Evolutionary conservation across 2,329 filamentous ascomycete genomes (phyloP).

Genomic region (Paraconiothyrium brasiliense): DNA sequence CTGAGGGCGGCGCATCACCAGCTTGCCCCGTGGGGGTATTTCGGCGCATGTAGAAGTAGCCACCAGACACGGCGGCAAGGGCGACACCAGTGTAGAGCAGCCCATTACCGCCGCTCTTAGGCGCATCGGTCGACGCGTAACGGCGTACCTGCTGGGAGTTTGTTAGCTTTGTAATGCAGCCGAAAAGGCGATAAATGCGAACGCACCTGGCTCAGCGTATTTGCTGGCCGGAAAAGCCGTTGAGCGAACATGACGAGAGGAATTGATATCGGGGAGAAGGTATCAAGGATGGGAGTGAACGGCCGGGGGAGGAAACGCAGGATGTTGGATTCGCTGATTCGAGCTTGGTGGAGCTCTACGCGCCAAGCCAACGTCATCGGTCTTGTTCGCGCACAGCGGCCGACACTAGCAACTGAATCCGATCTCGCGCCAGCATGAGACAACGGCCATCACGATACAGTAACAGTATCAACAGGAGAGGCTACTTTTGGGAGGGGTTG

Average conservation of each 20-base stretch:
- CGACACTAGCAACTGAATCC: too few relatives aligned
- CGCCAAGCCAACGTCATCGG: slow-evolving; percentile 44
- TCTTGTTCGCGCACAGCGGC: slow-evolving; percentile 3
- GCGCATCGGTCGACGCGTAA: slow-evolving; percentile 72
- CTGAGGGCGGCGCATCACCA: slow-evolving; percentile 39
- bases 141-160: slow-evolving; percentile 67
- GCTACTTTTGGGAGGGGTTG: too few relatives aligned
- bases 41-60: slow-evolving; percentile 59
- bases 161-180: slow-evolving; percentile 35
- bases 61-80: slow-evolving; percentile 65
- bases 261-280: slow-evolving; percentile 29
- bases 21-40: slow-evolving; percentile 33
- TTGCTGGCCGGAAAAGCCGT: slow-evolving; percentile 54
- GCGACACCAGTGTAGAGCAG: slow-evolving; percentile 68
- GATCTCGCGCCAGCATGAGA: too few relatives aligned
- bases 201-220: slow-evolving; percentile 52
- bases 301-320: slow-evolving; percentile 18
- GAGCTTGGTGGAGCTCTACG: slow-evolving; percentile 27
- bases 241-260: slow-evolving; percentile 54
- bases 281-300: slow-evolving; percentile 20
- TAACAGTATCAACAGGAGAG: too few relatives aligned
- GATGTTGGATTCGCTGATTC: slow-evolving; percentile 19
- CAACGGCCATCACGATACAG: too few relatives aligned
- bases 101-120: slow-evolving; percentile 60
- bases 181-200: slow-evolving; percentile 19